Base-by-base conservation (phyloP, 2,329 filamentous ascomycete species). In the Stagonosporopsis tanaceti region DNA sequence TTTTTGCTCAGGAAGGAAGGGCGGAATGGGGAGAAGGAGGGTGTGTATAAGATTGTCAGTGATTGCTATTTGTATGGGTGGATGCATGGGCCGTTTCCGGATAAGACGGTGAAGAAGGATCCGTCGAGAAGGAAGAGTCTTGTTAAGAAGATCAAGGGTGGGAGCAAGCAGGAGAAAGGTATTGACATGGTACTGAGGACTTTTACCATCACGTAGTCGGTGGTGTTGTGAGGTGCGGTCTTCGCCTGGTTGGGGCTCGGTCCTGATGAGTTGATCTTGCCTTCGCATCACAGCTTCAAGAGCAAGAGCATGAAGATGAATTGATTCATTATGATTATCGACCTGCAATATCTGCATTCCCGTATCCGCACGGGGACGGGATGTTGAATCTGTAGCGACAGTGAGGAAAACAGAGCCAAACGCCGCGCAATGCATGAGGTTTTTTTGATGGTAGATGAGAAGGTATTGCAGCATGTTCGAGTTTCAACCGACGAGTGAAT, bases 371-470 rank as follows among this genome's bases (percentile, higher is more conserved):
- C 20, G 11, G 25, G 20, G n/a, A 30, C 20, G 3, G 32, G 12
- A 22, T 7, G 4, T 22, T 47, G 35, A 52, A 48, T 44, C 54
- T 37, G 48, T 57, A 57, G 48, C 54, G 57, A 53, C 46, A 60
- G 55, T 38, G 34, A 52, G 30, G 52, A 53, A 57, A 57, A 38
- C 38, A 64, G 9, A 57, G 51, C 61, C 52, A 41, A 52, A 66
- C 67, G 63, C 67, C 35, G 58, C 54, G 64, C 59, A 57, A 66
- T 66, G 66, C 60, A 50, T 32, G 57, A 40, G 63, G 60, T 61
- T 64, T 64, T 64, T 47, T 32, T 35, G 20, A 27, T 22, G 2
- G 1, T 32, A 53, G 17, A 24, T 15, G 20, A n/a, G 47, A 7
- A 17, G n/a, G 6, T 6, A 9, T 28, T 6, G 8, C 40, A 30